Evolutionary conservation across 2,329 filamentous ascomycete genomes (phyloP).

Genomic region (Colletotrichum tropicale): DNA sequence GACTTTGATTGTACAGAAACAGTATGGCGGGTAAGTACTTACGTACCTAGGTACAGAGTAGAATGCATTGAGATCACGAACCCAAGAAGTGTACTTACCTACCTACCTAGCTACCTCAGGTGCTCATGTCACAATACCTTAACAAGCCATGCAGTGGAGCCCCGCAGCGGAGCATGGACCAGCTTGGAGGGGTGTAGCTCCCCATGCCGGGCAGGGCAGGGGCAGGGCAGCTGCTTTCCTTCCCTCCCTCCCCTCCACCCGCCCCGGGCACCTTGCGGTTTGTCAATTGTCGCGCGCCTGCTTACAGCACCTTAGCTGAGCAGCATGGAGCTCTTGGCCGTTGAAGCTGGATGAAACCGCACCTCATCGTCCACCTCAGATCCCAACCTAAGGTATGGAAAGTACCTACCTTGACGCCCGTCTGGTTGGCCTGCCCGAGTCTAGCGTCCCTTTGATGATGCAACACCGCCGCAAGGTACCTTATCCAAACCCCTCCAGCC

Average conservation of each 20-base stretch:
- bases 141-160: no score
- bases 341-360: not conserved
- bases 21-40: not conserved
- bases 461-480: not conserved
- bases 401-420: not conserved
- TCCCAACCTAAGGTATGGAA: not conserved
- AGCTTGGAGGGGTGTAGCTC: not conserved
- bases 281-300: not conserved
- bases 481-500: not conserved
- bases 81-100: not conserved
- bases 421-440: not conserved
- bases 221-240: not conserved
- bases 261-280: no score
- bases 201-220: not conserved
- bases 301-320: not conserved
- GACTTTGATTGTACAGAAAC: not conserved
- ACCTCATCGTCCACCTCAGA: not conserved
- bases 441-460: not conserved
- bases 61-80: not conserved
- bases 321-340: not conserved
- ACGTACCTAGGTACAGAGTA: not conserved
- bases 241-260: not conserved
- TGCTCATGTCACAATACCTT: no score
- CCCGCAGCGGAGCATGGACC: not conserved
- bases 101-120: not conserved